Evolutionary conservation across 1,284 basidiomycete species (phyloP).

Genomic region (Rhodotorula sp.): DNA sequence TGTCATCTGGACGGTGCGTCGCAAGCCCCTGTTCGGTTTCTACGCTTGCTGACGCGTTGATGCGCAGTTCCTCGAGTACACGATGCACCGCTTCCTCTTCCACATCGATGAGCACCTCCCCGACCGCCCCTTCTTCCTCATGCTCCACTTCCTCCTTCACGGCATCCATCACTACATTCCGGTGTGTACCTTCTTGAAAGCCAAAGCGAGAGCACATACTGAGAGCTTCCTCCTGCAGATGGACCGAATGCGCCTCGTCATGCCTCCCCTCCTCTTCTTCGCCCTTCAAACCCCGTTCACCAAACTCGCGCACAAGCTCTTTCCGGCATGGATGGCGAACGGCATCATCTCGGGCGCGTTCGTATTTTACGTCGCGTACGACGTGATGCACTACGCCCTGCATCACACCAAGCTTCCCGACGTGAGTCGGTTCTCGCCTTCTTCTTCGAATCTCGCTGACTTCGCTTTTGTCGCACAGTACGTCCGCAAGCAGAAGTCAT

Average conservation of each 20-base stretch:
- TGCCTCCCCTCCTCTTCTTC: constrained; percentile 88
- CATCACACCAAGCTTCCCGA: constrained; percentile 42
- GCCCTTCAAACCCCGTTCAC: constrained; percentile 84
- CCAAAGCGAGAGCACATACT: background rate
- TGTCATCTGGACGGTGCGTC: constrained; percentile 74
- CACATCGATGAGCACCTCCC: constrained; percentile 90
- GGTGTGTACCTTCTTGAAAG: constrained; percentile 54
- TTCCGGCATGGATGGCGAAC: constrained; percentile 83
- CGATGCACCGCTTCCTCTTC: constrained; percentile 96
- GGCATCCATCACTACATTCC: constrained; percentile 96
- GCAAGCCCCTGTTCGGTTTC: background rate
- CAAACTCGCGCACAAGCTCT: constrained; percentile 74
- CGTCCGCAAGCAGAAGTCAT: constrained; percentile 91
- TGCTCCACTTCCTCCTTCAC: constrained; percentile 89
- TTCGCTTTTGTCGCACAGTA: constrained; percentile 46
- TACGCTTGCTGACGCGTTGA: background rate
- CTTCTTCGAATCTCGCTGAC: background rate
- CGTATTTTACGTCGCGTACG: constrained; percentile 61
- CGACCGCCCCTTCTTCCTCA: constrained; percentile 74
- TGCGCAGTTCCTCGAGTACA: constrained; percentile 74
- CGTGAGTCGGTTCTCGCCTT: background rate
- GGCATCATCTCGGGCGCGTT: constrained; percentile 90
- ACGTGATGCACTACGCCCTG: constrained; percentile 41
- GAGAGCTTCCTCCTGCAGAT: constrained; percentile 50
- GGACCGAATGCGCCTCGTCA: constrained; percentile 74